Evolutionary conservation across 2,329 filamentous ascomycete genomes (phyloP), one percentile per base, ranked within the genome.

Genomic region (Colletotrichum cuscutae): DNA sequence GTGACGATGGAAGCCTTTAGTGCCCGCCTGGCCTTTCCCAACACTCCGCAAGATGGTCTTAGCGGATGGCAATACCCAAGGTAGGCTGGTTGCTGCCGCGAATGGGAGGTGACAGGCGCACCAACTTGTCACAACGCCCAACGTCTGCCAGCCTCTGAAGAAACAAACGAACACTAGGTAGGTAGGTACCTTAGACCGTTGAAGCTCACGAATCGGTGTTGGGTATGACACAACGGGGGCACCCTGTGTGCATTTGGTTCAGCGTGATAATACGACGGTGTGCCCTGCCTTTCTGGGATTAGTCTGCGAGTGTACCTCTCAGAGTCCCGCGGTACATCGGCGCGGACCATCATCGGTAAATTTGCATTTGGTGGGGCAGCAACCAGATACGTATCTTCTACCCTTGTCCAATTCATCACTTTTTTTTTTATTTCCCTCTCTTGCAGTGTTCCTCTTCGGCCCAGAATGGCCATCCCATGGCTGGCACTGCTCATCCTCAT

Each of bases 261-360:
- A 9, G n/a, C 22, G 2, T 42, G 35, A 62, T 8, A 37, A 19
- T 19, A 35, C n/a, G 26, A 62, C 68, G 60, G 49, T 3, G 9
- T n/a, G 1, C 6, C n/a, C 24, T 58, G 13, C 65, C 58, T 0
- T 7, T 63, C 32, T 1, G 1, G 24, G 65, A 5, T 22, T 42
- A 30, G 4, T 1, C 1, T 19, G 37, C 15, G 15, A 19, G 13
- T 0, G 37, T 7, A 19, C 37, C 13, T 19, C 1, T 4, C 11
- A 3, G n/a, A 22, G 58, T 54, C 63, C 52, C 37, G 12, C 9
- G 35, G 49, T 68, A 53, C 65, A 37, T 54, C 22, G 69, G 60
- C 19, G 28, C 46, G 46, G 59, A 46, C 54, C 70, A 69, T 61
- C n/a, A 30, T 72, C 60, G 70, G 60, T 57, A 57, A 60, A 60